Conservation (phyloP, 352 stramenopile species). For the Peronospora destructor region DNA sequence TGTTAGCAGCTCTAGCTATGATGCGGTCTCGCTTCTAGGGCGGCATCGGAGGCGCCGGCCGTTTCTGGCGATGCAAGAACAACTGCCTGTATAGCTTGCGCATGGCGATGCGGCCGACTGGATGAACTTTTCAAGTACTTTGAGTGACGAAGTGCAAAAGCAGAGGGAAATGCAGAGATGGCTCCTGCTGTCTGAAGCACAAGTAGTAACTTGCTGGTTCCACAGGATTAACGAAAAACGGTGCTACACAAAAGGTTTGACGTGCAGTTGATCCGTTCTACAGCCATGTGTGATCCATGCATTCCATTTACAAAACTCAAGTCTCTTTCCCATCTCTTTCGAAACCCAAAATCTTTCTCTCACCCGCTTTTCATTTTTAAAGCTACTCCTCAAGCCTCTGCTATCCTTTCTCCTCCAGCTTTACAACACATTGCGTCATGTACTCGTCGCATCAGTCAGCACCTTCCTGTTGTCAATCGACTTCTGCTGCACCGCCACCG, state of each 20-base stretch:
- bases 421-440: neutral
- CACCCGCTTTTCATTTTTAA: neutral
- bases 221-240: no score
- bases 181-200: no score
- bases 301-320: slow-evolving; percentile 13
- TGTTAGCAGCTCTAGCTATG: neutral
- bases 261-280: slow-evolving; percentile 43
- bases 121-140: no score
- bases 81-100: neutral
- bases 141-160: no score
- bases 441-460: slow-evolving; percentile 16
- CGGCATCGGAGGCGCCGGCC: neutral
- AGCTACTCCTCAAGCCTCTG: neutral
- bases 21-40: neutral
- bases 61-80: neutral
- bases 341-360: no score
- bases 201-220: no score
- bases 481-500: slow-evolving; percentile 21
- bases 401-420: neutral
- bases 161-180: no score
- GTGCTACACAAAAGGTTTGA: slow-evolving; percentile 58
- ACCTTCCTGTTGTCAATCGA: neutral
- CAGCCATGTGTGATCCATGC: slow-evolving; percentile 3
- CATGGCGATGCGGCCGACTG: slow-evolving; percentile 22
- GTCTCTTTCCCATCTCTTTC: neutral